A percentile compares a stretch with the other conserved stretches of the same genome.
Conservation (phyloP, 2,329 filamentous ascomycete genomes). For the Verticillium dahliae region DNA sequence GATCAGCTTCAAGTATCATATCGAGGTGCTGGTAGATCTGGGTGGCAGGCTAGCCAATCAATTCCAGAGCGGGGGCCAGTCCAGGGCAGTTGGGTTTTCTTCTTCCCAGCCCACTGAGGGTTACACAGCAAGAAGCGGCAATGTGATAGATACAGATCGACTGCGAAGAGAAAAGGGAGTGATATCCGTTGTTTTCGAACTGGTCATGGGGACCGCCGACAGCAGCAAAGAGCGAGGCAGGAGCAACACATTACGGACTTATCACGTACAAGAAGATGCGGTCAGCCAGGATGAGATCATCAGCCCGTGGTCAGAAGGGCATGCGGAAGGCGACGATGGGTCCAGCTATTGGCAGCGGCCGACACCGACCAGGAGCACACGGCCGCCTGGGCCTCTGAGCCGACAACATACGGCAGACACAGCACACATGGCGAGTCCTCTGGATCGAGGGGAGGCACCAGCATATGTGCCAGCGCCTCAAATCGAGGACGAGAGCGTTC, state of each 20-base stretch:
- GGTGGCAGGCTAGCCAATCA: slow-evolving; percentile 79
- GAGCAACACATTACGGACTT: slow-evolving; percentile 13
- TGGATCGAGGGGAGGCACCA: slow-evolving; percentile 23
- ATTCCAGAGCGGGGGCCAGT: slow-evolving; percentile 56
- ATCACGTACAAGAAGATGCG: slow-evolving; percentile 16
- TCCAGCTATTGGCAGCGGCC: slow-evolving; percentile 8
- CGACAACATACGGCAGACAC: slow-evolving; percentile 4
- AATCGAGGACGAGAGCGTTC: slow-evolving; percentile 49
- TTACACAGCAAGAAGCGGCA: slow-evolving; percentile 50
- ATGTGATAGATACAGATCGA: slow-evolving; percentile 80
- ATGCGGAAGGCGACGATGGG: slow-evolving; percentile 6
- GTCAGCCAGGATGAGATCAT: slow-evolving; percentile 24
- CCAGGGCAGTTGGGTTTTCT: slow-evolving; percentile 30
- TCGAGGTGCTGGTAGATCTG: slow-evolving; percentile 88
- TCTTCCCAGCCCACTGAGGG: slow-evolving; percentile 25
- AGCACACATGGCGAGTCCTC: neutral
- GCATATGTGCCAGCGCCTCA: slow-evolving; percentile 55
- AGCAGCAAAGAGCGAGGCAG: slow-evolving; percentile 36
- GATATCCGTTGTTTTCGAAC: slow-evolving; percentile 79
- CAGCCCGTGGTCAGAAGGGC: slow-evolving; percentile 8
- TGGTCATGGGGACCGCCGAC: slow-evolving; percentile 81
- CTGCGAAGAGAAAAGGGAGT: slow-evolving; percentile 86
- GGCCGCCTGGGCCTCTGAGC: neutral
- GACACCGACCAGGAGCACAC: neutral
- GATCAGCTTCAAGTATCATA: slow-evolving; percentile 90